Percentiles rank a stretch among this genome's conserved stretches.
Conservation (phyloP, 768 basidiomycete species). For the Floccularia luteovirens region DNA sequence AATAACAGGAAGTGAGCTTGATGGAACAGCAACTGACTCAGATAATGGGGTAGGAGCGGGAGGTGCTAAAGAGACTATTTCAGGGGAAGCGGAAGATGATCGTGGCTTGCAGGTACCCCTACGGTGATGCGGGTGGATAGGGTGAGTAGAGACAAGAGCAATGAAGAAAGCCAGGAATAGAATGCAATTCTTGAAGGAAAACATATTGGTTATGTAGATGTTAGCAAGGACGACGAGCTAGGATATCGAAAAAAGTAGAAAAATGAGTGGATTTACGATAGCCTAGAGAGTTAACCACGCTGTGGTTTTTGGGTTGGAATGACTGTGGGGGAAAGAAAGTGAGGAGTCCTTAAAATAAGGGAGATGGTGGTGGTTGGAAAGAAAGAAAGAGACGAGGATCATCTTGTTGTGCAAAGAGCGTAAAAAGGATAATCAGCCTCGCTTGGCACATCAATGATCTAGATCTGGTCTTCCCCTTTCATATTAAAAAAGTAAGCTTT, state of each 20-base stretch:
- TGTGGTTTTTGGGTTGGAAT: too few relatives aligned
- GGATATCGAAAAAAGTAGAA: slow-evolving; percentile 4
- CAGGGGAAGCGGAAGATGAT: neutral
- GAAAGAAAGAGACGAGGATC: too few relatives aligned
- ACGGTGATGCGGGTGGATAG: slow-evolving; percentile 10
- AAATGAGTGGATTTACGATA: slow-evolving; percentile 4
- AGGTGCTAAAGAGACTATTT: neutral
- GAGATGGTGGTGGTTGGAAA: too few relatives aligned
- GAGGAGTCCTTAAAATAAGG: too few relatives aligned
- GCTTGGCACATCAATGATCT: too few relatives aligned
- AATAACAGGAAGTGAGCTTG: too few relatives aligned
- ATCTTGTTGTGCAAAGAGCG: too few relatives aligned
- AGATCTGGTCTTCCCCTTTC: too few relatives aligned
- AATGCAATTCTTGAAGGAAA: slow-evolving; percentile 15
- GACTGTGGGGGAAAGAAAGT: too few relatives aligned
- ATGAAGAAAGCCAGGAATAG: slow-evolving; percentile 16
- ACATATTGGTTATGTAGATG: slow-evolving; percentile 12
- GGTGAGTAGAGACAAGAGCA: slow-evolving; percentile 10
- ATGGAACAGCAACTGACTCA: neutral
- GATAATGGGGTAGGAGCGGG: neutral
- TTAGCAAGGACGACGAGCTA: slow-evolving; percentile 7
- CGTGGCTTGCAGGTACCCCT: neutral
- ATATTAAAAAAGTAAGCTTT: too few relatives aligned
- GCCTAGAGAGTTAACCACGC: too few relatives aligned
- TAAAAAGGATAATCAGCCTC: too few relatives aligned